These are phyloP conservation scores for Oxyria digyna DNA, from an alignment of 148 eudicot genomes.

Conservation along the genomic window DNA sequence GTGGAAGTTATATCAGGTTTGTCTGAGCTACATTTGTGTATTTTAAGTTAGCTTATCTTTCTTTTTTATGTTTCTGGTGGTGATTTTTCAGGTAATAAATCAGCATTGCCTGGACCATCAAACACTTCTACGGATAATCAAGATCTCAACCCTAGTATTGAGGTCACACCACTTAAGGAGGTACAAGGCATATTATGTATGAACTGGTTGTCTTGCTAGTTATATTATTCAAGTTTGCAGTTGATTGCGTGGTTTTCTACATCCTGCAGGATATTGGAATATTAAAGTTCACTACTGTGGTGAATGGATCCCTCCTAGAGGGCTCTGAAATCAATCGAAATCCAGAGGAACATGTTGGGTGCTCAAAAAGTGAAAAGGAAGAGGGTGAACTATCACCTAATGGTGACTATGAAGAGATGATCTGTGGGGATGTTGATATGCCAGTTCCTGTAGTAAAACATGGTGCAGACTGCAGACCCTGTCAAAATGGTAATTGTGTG, in stretches of 20 bases:
- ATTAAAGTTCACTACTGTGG: conserved; percentile 24
- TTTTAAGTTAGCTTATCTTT: conserved; percentile 6
- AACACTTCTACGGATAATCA: conserved; percentile 29
- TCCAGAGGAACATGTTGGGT: conserved; percentile 23
- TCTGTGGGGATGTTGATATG: conserved; percentile 22
- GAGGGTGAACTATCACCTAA: conserved; percentile 79
- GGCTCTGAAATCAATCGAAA: conserved; percentile 19
- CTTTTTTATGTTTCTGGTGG: no score
- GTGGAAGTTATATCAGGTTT: not conserved
- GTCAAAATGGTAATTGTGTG: conserved; percentile 23
- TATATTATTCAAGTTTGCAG: not conserved
- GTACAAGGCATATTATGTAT: conserved; percentile 11
- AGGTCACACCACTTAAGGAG: conserved; percentile 20
- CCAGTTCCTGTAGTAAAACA: conserved; percentile 19
- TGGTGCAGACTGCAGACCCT: not conserved
- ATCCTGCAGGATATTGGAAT: conserved; percentile 34
- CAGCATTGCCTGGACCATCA: conserved; percentile 18
- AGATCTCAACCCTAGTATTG: conserved; percentile 28
- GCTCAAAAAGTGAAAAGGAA: conserved; percentile 59
- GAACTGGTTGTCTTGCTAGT: not conserved
- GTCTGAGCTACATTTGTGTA: not conserved
- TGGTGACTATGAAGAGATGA: conserved; percentile 51
- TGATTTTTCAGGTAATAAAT: conserved; percentile 26
- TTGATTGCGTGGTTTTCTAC: conserved; percentile 9
- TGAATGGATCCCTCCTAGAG: conserved; percentile 26